Conservation (phyloP, 768 basidiomycete genomes). For the Russula sp. region DNA sequence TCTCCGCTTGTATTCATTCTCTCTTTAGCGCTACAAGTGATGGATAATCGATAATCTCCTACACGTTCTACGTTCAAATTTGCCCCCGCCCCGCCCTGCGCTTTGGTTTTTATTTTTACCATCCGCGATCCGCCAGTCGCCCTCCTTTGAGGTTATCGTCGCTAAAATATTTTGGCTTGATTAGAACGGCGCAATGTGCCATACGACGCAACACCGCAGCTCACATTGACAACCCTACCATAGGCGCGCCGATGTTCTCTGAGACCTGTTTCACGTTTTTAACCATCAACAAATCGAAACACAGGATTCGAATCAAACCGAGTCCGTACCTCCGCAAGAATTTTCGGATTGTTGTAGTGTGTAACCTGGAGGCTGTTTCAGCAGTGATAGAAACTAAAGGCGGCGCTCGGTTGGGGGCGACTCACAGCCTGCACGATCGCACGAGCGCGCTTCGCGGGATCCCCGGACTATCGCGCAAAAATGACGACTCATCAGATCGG, state of each 20-base stretch:
- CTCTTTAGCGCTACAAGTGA: constrained; percentile 3
- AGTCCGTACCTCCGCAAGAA: constrained; percentile 73
- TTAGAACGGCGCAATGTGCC: neutral
- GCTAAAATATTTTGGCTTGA: constrained; percentile 38
- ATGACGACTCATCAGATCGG: neutral
- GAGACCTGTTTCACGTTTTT: constrained; percentile 50
- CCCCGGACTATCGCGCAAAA: constrained; percentile 60
- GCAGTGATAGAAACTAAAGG: constrained; percentile 19
- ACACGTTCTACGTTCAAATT: neutral
- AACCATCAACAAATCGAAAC: neutral
- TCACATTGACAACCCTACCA: constrained; percentile 90
- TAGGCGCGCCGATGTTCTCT: constrained; percentile 82
- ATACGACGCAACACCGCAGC: constrained; percentile 35
- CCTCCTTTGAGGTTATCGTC: constrained; percentile 69
- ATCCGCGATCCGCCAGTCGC: constrained; percentile 62
- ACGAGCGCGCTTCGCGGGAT: constrained; percentile 89
- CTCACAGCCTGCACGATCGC: constrained; percentile 94
- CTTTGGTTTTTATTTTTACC: constrained; percentile 42
- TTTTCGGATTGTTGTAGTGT: constrained; percentile 91
- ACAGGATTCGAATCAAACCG: neutral
- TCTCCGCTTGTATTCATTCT: neutral
- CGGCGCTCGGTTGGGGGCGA: constrained; percentile 7
- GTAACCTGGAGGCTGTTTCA: constrained; percentile 57
- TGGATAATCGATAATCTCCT: constrained; percentile 5
- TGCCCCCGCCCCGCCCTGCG: neutral